phyloP scores from a whole-genome alignment of 202 grass and related monocot species.

The Setaria viridis region DNA sequence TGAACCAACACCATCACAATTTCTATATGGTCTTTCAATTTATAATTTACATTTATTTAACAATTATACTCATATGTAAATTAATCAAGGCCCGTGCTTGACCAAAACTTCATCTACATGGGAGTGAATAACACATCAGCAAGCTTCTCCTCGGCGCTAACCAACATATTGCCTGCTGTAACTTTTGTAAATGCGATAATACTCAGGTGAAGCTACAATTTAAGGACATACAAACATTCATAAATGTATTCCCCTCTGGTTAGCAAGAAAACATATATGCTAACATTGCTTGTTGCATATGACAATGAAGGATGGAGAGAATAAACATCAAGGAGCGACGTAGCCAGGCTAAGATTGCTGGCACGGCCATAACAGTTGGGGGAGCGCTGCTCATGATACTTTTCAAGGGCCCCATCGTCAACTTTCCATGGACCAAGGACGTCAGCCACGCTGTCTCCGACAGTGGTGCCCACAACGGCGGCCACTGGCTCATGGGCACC shows the following conservation, averaged over 20 bases:
- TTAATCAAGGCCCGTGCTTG: conserved; percentile 73
- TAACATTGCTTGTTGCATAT: not conserved
- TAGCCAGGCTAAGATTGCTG: conserved; percentile 81
- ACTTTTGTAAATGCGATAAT: conserved; percentile 82
- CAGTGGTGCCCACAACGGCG: conserved; percentile 39
- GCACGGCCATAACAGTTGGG: conserved; percentile 68
- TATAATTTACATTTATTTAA: not conserved
- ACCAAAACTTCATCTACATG: conserved; percentile 94
- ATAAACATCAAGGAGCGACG: conserved; percentile 60
- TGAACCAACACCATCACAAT: conserved; percentile 12
- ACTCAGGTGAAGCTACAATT: conserved; percentile 53
- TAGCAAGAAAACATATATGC: not conserved
- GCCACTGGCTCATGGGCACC: conserved; percentile 72
- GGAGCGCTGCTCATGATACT: conserved; percentile 89
- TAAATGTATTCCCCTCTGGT: not conserved
- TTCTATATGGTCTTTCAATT: not conserved
- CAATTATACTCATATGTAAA: conserved; percentile 10
- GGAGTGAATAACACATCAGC: conserved; percentile 77
- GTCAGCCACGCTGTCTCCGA: not conserved
- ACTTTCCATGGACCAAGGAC: conserved; percentile 68
- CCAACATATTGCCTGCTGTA: conserved; percentile 77
- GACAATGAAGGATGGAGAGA: conserved; percentile 68
- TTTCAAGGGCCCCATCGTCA: conserved; percentile 69
- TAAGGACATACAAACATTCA: not conserved
- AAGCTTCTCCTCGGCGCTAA: conserved; percentile 76